phyloP scores from a whole-genome alignment of 495 filamentous ascomycete species.

The Recurvomyces mirabilis region DNA sequence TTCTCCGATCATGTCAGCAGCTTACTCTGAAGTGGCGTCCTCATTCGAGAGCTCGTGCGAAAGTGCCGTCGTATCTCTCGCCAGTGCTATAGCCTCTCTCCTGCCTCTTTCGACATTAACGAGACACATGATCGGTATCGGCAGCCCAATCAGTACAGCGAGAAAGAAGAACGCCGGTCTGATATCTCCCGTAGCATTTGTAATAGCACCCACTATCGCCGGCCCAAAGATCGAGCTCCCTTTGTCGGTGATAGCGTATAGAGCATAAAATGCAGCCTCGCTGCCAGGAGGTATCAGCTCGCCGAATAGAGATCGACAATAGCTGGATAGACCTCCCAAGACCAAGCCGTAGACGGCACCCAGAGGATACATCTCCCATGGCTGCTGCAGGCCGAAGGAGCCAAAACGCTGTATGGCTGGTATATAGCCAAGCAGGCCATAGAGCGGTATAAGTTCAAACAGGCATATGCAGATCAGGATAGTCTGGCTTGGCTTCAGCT shows the following conservation, averaged over 20 bases:
- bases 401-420: conserved; percentile 66
- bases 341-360: conserved; percentile 87
- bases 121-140: conserved; percentile 70
- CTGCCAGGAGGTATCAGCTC: conserved; percentile 87
- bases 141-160: conserved; percentile 67
- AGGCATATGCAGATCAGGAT: conserved; percentile 80
- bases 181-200: conserved; percentile 81
- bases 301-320: conserved; percentile 85
- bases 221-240: conserved; percentile 91
- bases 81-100: conserved; percentile 60
- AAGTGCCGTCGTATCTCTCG: conserved; percentile 7
- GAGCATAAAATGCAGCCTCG: conserved; percentile 90
- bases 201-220: conserved; percentile 83
- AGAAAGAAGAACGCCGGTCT: conserved; percentile 89
- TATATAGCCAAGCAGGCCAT: conserved; percentile 81
- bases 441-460: conserved; percentile 86
- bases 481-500: conserved; percentile 65
- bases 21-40: too few relatives aligned
- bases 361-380: conserved; percentile 95
- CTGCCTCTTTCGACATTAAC: conserved; percentile 87
- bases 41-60: conserved; percentile 41
- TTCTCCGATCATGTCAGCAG: too few relatives aligned
- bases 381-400: conserved; percentile 72
- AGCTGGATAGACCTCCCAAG: conserved; percentile 81
- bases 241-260: conserved; percentile 97